Evolutionary conservation across 306 rosid species (phyloP), one percentile per base, ranked within the genome.

Genomic region (Cucurbita ficifolia): DNA sequence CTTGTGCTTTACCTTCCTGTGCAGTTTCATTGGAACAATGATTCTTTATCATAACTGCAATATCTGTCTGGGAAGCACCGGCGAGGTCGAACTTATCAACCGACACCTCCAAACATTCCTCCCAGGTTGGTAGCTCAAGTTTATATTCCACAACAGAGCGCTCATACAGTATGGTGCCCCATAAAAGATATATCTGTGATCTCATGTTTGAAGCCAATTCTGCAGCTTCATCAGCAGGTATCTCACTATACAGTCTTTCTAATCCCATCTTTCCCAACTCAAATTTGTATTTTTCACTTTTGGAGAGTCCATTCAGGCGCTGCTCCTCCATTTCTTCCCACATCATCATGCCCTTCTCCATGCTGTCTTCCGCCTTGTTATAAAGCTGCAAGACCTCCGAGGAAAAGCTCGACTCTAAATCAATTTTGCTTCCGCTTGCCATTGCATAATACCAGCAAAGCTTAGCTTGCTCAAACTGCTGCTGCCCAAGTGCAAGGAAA

Each of bases 21-120:
- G 97, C 92, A 78, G 89, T 86, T 79, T 85, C 89, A 74, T 94
- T 94, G 74, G 98, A 94, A 79, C 97, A 87, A 70, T 94, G 98
- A 57, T 90, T 94, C 93, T 94, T 94, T 73, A 94, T 77, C 96
- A 94, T 94, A 78, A 94, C 98, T 48, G 95, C 97, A 64, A 94
- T 80, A 78, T 90, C 97, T 4, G 94, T 87, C 18, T 88, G 84
- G 69, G 97, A 94, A 62, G 97, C 96, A 78, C 97, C 97, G 33
- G 97, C 92, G 13, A 89, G 92, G 82, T 94, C 98, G 79, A 94
- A 94, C 79, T 89, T 89, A 77, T 94, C 98, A 29, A 94, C 86
- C 8, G 98, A 74, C 78, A 89, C 92, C 83, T 94, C 98, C 77
- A 94, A 76, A 73, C 96, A 89, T 81, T 94, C 98, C 75, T 94